Evolutionary conservation across 371 early-diverging fungal species (phyloP), one percentile per base, ranked within the genome.

Genomic region (Mucor ambiguus): DNA sequence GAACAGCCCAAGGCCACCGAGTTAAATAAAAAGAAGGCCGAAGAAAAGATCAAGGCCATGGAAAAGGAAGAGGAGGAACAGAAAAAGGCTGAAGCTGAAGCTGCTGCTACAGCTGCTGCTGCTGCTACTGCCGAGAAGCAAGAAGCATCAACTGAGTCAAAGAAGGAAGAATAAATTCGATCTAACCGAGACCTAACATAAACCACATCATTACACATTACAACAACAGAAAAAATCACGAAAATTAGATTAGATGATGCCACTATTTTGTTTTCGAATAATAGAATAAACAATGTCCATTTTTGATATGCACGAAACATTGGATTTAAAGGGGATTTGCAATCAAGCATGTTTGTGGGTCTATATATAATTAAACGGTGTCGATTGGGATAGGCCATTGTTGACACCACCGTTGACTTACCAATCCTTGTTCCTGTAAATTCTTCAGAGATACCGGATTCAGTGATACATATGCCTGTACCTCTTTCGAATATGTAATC

Each of bases 21-120:
- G 14, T 90, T 90, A 72, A 95, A 95, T 84, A 94, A 91, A 86
- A 87, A 82, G 72, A 90, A 90, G 81, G 96, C 94, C 30, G 91
- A 95, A 76, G 94, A 87, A 60, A 91, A 89, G 82, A 92, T 95
- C 63, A 88, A 87, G 35, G 86, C 85, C 60, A 79, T 93, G 72
- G 71, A 80, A 67, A 81, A 86, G 43, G 82, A 84, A 75, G 79
- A 82, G 52, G 77, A 86, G 24, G 81, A 79, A 56, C 78, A 75
- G 48, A 66, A 67, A 62, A 30, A 55, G 20, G 65, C 61, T 55
- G 60, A 70, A 32, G 71, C 64, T 37, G 64, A 55, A 48, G 52
- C 24, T 24, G 26, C 62, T 26, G 37, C 16, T 11, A 52, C 49
- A 24, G 49, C 61, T 16, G 35, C 20, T n/a, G 49, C 33, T 35